These are phyloP conservation scores for Anethum foeniculum DNA, from an alignment of 140 eudicot species.

Conservation along the genomic window DNA sequence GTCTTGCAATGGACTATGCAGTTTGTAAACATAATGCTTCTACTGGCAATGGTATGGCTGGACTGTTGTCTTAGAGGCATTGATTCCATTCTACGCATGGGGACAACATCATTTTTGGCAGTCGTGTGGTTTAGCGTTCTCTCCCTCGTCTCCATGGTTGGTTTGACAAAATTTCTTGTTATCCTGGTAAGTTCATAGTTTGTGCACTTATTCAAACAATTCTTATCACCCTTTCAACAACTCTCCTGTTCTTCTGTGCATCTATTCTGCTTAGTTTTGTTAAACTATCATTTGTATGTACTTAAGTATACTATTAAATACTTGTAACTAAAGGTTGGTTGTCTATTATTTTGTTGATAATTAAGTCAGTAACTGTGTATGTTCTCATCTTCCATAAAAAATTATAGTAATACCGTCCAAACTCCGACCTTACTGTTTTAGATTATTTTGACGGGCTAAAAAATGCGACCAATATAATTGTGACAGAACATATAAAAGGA, in stretches of 20 bases:
- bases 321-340: not conserved
- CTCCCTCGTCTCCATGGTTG: constrained; percentile 69
- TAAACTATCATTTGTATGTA: not conserved
- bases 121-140: constrained; percentile 76
- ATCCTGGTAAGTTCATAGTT: constrained; percentile 50
- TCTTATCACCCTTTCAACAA: not conserved
- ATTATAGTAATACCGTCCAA: not conserved
- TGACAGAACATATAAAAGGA: not conserved
- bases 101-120: constrained; percentile 69
- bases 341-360: not conserved
- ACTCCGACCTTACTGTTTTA: not conserved
- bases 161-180: constrained; percentile 55
- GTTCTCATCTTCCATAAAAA: not conserved
- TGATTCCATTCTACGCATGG: constrained; percentile 82
- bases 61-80: constrained; percentile 82
- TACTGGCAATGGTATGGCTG: constrained; percentile 75
- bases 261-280: not conserved
- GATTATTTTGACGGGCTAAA: not conserved
- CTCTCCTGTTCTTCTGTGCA: not conserved
- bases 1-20: constrained; percentile 58
- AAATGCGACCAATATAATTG: not conserved
- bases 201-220: not conserved
- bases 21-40: constrained; percentile 57
- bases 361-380: not conserved
- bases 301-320: not conserved